Evolutionary conservation across 768 basidiomycete species (phyloP).

Genomic region (Tephrocybe sp.): DNA sequence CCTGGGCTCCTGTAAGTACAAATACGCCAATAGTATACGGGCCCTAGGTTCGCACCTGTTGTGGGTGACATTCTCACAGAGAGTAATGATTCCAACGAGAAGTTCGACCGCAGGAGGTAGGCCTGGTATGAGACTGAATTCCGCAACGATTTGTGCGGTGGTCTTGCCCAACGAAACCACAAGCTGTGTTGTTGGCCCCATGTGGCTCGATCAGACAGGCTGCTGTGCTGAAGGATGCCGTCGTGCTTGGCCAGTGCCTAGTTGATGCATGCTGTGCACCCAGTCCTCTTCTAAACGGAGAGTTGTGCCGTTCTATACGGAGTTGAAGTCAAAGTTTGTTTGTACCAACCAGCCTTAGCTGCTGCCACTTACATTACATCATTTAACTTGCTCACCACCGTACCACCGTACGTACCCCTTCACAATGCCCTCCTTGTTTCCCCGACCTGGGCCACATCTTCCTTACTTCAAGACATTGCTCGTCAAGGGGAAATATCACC

Average conservation of each 20-base stretch:
- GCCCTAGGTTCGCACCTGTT: conserved; percentile 52
- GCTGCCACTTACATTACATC: too few relatives aligned
- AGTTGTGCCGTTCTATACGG: too few relatives aligned
- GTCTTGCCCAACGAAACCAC: conserved; percentile 33
- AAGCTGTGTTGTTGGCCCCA: conserved; percentile 12
- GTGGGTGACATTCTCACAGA: conserved; percentile 45
- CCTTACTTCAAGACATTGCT: conserved; percentile 61
- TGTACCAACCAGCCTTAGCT: too few relatives aligned
- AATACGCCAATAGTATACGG: too few relatives aligned
- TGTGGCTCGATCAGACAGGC: neutral
- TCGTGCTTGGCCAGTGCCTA: neutral
- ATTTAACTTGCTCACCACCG: too few relatives aligned
- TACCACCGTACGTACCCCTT: too few relatives aligned
- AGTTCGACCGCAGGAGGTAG: conserved; percentile 41
- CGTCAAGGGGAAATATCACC: conserved; percentile 59
- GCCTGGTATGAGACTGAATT: conserved; percentile 49
- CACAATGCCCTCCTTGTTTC: conserved; percentile 35
- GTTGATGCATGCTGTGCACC: neutral
- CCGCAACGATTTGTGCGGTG: conserved; percentile 44
- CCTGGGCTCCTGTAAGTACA: conserved; percentile 30
- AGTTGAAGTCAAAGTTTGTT: too few relatives aligned
- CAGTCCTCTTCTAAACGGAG: neutral
- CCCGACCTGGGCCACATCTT: conserved; percentile 38
- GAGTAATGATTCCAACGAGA: conserved; percentile 41
- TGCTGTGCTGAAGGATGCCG: neutral